These are phyloP conservation scores for Diplodia scrobiculata DNA, from an alignment of 2,329 filamentous ascomycete genomes.

Conservation along the genomic window DNA sequence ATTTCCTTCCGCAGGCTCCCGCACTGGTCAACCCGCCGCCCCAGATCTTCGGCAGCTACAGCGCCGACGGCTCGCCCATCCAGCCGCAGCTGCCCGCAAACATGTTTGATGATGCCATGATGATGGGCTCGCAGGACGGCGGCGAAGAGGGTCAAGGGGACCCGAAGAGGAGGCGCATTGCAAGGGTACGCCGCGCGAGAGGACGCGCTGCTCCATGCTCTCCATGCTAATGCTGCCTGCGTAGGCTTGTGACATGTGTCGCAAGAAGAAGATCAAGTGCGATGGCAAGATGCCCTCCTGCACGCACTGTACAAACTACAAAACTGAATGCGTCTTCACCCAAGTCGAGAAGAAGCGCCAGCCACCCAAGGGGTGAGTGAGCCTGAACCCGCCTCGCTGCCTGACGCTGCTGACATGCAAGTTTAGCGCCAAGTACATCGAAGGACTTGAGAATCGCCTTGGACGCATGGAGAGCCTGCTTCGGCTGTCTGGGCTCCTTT, in stretches of 20 bases:
- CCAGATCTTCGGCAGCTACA: constrained; percentile 46
- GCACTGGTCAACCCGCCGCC: constrained; percentile 46
- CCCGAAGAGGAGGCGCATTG: constrained; percentile 84
- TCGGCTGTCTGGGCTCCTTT: constrained; percentile 80
- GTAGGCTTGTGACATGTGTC: constrained; percentile 92
- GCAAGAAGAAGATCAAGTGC: constrained; percentile 96
- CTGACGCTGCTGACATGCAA: constrained; percentile 14
- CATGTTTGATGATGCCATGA: constrained; percentile 48
- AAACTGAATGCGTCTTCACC: constrained; percentile 95
- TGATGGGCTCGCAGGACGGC: constrained; percentile 44
- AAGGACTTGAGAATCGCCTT: constrained; percentile 89
- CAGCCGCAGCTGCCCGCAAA: constrained; percentile 37
- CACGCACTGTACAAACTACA: constrained; percentile 95
- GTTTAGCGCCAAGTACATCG: constrained; percentile 89
- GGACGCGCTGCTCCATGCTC: constrained; percentile 21
- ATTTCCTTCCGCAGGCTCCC: constrained; percentile 37
- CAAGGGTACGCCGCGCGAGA: constrained; percentile 63
- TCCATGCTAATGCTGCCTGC: constrained; percentile 8
- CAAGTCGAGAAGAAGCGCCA: constrained; percentile 98
- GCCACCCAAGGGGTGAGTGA: constrained; percentile 85
- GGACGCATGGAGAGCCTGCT: constrained; percentile 94
- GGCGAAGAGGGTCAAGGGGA: constrained; percentile 58
- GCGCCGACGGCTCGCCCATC: constrained; percentile 44
- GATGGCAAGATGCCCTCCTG: constrained; percentile 94
- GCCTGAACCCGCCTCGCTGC: not conserved